Evolutionary conservation across 1,284 basidiomycete genomes (phyloP).

Genomic region (Ganoderma lucidum): DNA sequence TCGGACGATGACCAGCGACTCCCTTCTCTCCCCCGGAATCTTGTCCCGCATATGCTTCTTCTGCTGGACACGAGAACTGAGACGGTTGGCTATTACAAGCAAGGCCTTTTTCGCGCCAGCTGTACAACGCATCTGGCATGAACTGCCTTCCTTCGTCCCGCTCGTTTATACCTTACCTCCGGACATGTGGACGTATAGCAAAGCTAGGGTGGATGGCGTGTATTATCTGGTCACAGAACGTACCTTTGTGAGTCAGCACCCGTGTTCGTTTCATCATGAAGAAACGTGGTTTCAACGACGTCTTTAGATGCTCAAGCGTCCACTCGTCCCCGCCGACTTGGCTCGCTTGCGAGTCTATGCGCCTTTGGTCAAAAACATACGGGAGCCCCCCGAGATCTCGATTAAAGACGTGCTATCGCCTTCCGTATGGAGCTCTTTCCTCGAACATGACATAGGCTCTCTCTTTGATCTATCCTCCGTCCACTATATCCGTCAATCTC

Average conservation of each 20-base stretch:
- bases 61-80: too few relatives aligned
- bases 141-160: background rate
- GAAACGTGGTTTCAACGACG: background rate
- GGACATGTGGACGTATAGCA: background rate
- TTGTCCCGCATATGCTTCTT: too few relatives aligned
- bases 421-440: background rate
- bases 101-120: too few relatives aligned
- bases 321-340: background rate
- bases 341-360: background rate
- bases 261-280: background rate
- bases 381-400: background rate
- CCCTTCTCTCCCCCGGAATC: too few relatives aligned
- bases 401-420: background rate
- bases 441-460: background rate
- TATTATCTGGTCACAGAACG: background rate
- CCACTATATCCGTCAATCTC: background rate
- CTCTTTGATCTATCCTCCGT: background rate
- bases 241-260: background rate
- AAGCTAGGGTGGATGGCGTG: background rate
- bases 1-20: too few relatives aligned
- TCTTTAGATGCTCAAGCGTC: background rate
- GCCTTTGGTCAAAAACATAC: background rate
- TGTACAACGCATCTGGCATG: background rate
- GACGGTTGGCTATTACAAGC: too few relatives aligned
- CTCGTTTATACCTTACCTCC: background rate